Percentiles rank a stretch among this genome's conserved stretches.
Conservation (phyloP, 495 filamentous ascomycete species). For the Lophium mytilinum region DNA sequence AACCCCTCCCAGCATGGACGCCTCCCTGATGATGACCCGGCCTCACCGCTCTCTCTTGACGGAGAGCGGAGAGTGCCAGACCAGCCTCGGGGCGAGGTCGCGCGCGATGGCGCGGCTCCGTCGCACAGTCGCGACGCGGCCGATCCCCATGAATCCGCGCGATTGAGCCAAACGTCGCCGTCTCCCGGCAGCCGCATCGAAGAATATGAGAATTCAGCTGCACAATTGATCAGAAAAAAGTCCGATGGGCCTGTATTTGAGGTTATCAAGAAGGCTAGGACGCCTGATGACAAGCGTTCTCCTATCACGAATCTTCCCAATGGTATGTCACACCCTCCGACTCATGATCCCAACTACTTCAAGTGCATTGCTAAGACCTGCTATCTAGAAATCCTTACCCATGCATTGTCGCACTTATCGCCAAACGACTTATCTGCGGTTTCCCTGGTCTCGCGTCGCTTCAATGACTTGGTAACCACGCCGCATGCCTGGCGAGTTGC, state of each 20-base stretch:
- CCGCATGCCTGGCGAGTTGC: slow-evolving; percentile 87
- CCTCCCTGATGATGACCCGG: slow-evolving; percentile 31
- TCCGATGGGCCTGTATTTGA: slow-evolving; percentile 49
- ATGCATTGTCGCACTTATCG: slow-evolving; percentile 82
- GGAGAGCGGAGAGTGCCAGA: slow-evolving; percentile 11
- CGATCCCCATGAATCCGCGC: slow-evolving; percentile 15
- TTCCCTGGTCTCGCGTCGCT: slow-evolving; percentile 73
- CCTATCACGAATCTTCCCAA: slow-evolving; percentile 65
- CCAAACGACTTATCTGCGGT: slow-evolving; percentile 69
- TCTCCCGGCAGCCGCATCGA: slow-evolving; percentile 52
- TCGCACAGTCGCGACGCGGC: slow-evolving; percentile 15
- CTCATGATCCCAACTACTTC: neutral
- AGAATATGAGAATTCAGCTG: slow-evolving; percentile 62
- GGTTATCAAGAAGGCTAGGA: slow-evolving; percentile 48
- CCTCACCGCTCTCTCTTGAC: slow-evolving; percentile 18
- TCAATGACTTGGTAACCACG: slow-evolving; percentile 73
- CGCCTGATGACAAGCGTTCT: slow-evolving; percentile 37
- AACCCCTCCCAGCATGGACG: slow-evolving; percentile 68
- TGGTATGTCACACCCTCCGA: slow-evolving; percentile 47
- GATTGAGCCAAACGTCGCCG: slow-evolving; percentile 32
- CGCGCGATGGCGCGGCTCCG: neutral
- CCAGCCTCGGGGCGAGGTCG: neutral
- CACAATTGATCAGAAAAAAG: slow-evolving; percentile 39
- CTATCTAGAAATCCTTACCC: slow-evolving; percentile 71
- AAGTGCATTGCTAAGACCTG: neutral